Conservation (phyloP, 306 rosid genomes). For the Senna tora region DNA sequence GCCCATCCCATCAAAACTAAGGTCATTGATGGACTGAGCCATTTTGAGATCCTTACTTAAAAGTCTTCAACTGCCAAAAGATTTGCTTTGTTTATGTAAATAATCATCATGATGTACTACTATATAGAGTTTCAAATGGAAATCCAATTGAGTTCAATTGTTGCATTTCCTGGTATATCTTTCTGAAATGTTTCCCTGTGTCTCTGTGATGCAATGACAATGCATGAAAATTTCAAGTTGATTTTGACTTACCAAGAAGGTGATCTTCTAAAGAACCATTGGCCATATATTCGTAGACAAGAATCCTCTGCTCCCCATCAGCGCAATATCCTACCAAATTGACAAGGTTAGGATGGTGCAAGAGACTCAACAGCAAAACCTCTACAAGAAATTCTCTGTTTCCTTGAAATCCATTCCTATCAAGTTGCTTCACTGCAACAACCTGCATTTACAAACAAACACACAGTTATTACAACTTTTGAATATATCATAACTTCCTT, state of each 20-base stretch:
- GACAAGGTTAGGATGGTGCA: slow-evolving; percentile 83
- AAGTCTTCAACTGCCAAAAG: too few relatives aligned
- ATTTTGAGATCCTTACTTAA: too few relatives aligned
- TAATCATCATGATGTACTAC: too few relatives aligned
- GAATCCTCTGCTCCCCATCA: slow-evolving; percentile 78
- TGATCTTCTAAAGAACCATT: slow-evolving; percentile 92
- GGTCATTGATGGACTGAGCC: too few relatives aligned
- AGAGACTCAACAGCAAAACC: slow-evolving; percentile 89
- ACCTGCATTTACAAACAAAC: slow-evolving; percentile 44
- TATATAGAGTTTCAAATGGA: too few relatives aligned
- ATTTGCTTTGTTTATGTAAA: too few relatives aligned
- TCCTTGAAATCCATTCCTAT: slow-evolving; percentile 93
- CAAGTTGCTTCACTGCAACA: slow-evolving; percentile 92
- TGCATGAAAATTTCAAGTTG: too few relatives aligned
- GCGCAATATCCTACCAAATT: slow-evolving; percentile 88
- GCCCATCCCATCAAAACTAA: too few relatives aligned
- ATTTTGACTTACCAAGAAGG: slow-evolving; percentile 73
- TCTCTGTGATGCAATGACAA: too few relatives aligned
- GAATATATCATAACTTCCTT: background rate
- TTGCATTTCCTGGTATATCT: too few relatives aligned
- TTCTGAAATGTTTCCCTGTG: too few relatives aligned
- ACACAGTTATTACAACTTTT: background rate
- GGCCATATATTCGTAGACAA: slow-evolving; percentile 85
- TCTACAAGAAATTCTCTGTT: slow-evolving; percentile 90
- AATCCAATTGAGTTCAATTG: too few relatives aligned